Evolutionary conservation across 176 grass and related monocot genomes (phyloP), one percentile per base, ranked within the genome.

Genomic region (Poa annua): DNA sequence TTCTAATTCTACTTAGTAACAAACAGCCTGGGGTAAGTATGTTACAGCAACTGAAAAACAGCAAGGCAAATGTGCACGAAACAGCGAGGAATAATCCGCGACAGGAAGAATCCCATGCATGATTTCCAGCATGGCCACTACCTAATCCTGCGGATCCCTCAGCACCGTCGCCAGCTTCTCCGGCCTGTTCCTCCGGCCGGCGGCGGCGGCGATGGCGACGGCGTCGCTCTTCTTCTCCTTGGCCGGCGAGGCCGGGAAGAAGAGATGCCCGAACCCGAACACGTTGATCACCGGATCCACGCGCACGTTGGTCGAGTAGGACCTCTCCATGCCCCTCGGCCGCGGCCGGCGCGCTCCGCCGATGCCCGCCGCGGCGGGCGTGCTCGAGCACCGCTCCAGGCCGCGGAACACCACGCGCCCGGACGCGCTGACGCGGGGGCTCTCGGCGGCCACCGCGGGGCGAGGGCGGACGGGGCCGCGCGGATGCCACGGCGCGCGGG

Each of bases 251-350:
- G 72, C 44, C 17, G 89, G 85, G 62, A 80, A 72, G 85, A 91
- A 91, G 16, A 87, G 77, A 6, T 88, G 81, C 0, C 89, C 85
- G 81, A 91, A 91, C 3, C 87, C 92, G 29, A 90, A 90, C 19
- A 94, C 84, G 44, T 84, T 91, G 73, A 93, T 88, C 79, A 93
- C 92, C 64, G 92, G 88, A 25, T 90, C 82, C 76, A 94, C 89
- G 41, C 89, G 89, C 83, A 94, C 89, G 24, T 89, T 88, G 84
- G 84, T 84, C 35, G 92, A 94, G 86, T 85, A 89, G 0, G 89
- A 94, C 66, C 92, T 11, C 81, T 94, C 89, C 92, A 94, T 91
- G 41, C 92, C 92, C 74, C 86, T 71, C 3, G 84, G 72, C 81
- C 86, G 83, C 34, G 77, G 89, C 13, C 89, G 47, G 15, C 66